Percentiles rank a stretch among this genome's conserved stretches.
These are phyloP conservation scores for Talaromyces pinophilus DNA, from an alignment of 2,329 filamentous ascomycete genomes.

Conservation along the genomic window DNA sequence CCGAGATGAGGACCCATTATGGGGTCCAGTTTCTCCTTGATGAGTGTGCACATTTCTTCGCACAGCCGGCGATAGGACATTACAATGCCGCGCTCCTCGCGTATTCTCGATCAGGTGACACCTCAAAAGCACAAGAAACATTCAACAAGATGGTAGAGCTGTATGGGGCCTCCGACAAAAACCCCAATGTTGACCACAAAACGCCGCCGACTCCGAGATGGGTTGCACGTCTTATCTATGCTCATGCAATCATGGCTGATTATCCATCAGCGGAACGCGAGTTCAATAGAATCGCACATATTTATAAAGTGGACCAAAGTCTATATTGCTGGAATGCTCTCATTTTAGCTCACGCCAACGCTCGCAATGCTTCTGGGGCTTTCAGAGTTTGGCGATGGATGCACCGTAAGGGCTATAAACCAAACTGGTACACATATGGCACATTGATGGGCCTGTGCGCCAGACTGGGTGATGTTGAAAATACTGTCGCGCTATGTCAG, in stretches of 20 bases:
- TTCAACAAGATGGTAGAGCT: slow-evolving; percentile 47
- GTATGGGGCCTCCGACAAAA: slow-evolving; percentile 32
- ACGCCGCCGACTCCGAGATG: slow-evolving; percentile 31
- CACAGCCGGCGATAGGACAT: slow-evolving; percentile 33
- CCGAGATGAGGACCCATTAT: slow-evolving; percentile 35
- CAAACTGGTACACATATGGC: slow-evolving; percentile 67
- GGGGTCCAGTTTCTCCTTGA: slow-evolving; percentile 45
- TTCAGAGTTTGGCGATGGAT: slow-evolving; percentile 65
- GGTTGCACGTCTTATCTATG: slow-evolving; percentile 65
- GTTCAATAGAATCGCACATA: slow-evolving; percentile 61
- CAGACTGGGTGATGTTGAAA: slow-evolving; percentile 70
- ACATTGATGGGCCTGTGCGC: slow-evolving; percentile 73
- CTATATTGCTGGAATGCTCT: slow-evolving; percentile 72
- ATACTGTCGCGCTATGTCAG: slow-evolving; percentile 65
- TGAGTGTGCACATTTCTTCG: slow-evolving; percentile 40
- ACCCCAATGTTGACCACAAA: slow-evolving; percentile 11
- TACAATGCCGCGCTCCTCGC: slow-evolving; percentile 43
- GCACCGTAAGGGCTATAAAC: slow-evolving; percentile 49
- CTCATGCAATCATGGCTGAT: slow-evolving; percentile 70
- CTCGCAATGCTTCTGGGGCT: slow-evolving; percentile 67
- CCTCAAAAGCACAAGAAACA: slow-evolving; percentile 45
- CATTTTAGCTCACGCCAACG: slow-evolving; percentile 68
- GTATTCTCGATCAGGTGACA: slow-evolving; percentile 52
- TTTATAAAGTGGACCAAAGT: slow-evolving; percentile 61
- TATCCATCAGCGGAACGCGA: slow-evolving; percentile 58